A percentile compares a stretch with the other conserved stretches of the same genome.
phyloP scores from a whole-genome alignment of 2,329 filamentous ascomycete genomes.

The Nemania sp. region DNA sequence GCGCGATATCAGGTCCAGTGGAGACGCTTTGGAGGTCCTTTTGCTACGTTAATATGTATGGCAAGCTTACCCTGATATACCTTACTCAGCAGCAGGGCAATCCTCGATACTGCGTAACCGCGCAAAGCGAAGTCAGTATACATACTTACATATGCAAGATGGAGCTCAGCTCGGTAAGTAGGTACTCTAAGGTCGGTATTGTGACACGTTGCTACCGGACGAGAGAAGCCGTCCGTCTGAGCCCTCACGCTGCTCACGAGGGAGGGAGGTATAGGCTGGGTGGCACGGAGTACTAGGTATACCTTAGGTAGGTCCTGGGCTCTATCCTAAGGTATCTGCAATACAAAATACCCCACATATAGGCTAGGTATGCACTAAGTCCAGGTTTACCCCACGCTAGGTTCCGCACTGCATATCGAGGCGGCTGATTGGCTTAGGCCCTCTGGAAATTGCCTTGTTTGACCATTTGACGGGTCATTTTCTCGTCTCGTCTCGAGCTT shows the following conservation, averaged over 20 bases:
- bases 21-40: background rate
- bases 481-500: conserved; percentile 25
- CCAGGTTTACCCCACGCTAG: conserved; percentile 28
- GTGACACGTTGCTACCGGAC: conserved; percentile 17
- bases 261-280: background rate
- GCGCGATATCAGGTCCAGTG: conserved; percentile 20
- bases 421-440: conserved; percentile 32
- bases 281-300: too few species aligned
- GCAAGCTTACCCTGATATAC: conserved; percentile 10
- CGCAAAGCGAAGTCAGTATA: conserved; percentile 19
- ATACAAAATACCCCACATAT: background rate
- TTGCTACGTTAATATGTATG: background rate
- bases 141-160: conserved; percentile 7
- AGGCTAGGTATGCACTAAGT: background rate
- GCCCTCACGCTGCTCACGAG: conserved; percentile 1
- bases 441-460: conserved; percentile 36
- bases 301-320: too few species aligned
- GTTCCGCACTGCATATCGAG: conserved; percentile 17
- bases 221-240: conserved; percentile 11
- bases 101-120: conserved; percentile 21
- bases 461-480: conserved; percentile 35
- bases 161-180: conserved; percentile 14
- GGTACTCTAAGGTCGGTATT: conserved; percentile 3
- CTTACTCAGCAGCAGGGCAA: conserved; percentile 27
- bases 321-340: background rate